A percentile compares a stretch with the other conserved stretches of the same genome.
These are phyloP conservation scores for Jamesozyma rosinii DNA, from an alignment of 805 yeast species.

Conservation along the genomic window DNA sequence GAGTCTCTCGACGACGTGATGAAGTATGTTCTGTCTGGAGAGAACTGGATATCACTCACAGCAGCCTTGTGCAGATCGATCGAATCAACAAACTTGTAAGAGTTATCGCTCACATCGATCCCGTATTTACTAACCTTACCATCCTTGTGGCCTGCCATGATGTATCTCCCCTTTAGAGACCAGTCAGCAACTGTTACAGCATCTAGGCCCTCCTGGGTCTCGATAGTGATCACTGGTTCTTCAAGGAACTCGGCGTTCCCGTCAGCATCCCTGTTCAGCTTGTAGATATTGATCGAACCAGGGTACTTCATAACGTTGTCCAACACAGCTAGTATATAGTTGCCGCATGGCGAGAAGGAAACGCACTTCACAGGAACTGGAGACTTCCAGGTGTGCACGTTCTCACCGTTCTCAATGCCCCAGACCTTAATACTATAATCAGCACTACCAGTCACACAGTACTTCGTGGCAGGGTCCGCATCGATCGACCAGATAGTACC, in stretches of 20 bases:
- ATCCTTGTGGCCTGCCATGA: constrained; percentile 81
- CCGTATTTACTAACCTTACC: constrained; percentile 74
- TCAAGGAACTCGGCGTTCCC: constrained; percentile 32
- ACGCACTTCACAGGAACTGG: constrained; percentile 88
- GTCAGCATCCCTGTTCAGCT: constrained; percentile 40
- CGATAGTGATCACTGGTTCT: constrained; percentile 52
- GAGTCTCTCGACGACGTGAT: constrained; percentile 90
- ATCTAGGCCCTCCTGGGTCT: constrained; percentile 48
- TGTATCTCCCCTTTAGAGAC: constrained; percentile 64
- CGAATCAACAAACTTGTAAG: constrained; percentile 46
- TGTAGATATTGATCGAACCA: constrained; percentile 66
- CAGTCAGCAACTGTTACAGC: constrained; percentile 80
- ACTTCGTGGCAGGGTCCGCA: constrained; percentile 58
- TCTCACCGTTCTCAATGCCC: constrained; percentile 71
- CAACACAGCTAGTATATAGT: constrained; percentile 61
- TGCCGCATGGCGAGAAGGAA: constrained; percentile 69
- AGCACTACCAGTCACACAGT: constrained; percentile 82
- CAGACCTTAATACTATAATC: constrained; percentile 80
- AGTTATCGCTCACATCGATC: constrained; percentile 33
- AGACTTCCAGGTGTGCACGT: constrained; percentile 60
- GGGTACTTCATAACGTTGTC: constrained; percentile 87
- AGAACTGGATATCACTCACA: constrained; percentile 84
- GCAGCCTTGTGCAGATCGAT: constrained; percentile 63
- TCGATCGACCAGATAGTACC: constrained; percentile 97
- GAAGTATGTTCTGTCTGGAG: constrained; percentile 79